A percentile compares a stretch with the other conserved stretches of the same genome.
Evolutionary conservation across 768 basidiomycete species (phyloP).

Genomic region (Cantharellus anzutake): DNA sequence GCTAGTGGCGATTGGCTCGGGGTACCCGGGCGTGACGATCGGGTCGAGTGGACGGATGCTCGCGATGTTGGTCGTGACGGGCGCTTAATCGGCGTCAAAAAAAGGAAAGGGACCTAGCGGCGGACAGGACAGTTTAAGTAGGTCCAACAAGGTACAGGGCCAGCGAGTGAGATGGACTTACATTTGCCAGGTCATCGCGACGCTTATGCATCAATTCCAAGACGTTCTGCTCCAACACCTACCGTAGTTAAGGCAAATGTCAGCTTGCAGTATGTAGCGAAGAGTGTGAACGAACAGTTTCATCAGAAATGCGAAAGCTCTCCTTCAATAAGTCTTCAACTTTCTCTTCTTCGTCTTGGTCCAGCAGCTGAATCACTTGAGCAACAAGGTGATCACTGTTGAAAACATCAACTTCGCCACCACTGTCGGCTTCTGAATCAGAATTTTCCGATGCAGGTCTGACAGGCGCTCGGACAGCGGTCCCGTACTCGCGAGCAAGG

Average conservation of each 20-base stretch:
- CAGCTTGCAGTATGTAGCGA: background rate
- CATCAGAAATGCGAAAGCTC: conserved; percentile 39
- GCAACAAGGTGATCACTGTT: conserved; percentile 41
- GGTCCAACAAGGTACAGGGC: background rate
- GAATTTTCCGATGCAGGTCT: conserved; percentile 18
- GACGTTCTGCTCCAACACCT: conserved; percentile 57
- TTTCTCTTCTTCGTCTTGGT: conserved; percentile 71
- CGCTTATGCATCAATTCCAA: conserved; percentile 94
- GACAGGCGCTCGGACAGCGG: conserved; percentile 9
- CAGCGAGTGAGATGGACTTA: conserved; percentile 12
- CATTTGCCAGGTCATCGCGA: conserved; percentile 64
- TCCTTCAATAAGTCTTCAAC: conserved; percentile 59
- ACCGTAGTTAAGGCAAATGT: background rate
- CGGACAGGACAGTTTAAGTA: background rate
- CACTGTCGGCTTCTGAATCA: conserved; percentile 35
- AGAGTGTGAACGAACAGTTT: conserved; percentile 30
- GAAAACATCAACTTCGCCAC: conserved; percentile 24
- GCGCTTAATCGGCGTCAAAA: conserved; percentile 59
- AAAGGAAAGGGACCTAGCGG: conserved; percentile 37
- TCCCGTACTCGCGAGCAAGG: conserved; percentile 54
- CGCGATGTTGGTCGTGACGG: conserved; percentile 70
- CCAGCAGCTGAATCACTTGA: conserved; percentile 50
- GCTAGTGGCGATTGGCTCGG: conserved; percentile 61
- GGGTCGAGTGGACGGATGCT: conserved; percentile 48
- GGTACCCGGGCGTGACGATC: conserved; percentile 49